Conservation (phyloP, 495 filamentous ascomycete genomes). For the Annulohypoxylon stygium region DNA sequence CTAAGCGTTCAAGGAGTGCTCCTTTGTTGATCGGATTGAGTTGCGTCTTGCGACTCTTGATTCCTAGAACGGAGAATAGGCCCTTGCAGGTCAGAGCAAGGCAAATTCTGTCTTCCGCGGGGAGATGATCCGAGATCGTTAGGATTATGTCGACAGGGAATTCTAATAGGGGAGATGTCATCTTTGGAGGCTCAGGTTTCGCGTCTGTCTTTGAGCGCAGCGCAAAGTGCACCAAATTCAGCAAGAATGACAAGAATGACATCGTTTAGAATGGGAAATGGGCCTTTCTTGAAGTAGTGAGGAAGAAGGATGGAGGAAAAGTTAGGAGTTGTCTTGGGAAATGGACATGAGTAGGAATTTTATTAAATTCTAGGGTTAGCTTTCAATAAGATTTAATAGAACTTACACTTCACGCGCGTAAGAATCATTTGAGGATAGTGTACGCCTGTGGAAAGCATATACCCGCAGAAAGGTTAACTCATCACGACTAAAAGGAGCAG, state of each 20-base stretch:
- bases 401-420: background rate
- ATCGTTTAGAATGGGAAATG: background rate
- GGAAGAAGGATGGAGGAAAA: background rate
- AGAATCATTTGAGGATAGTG: too few species aligned
- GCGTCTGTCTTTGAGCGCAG: background rate
- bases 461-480: too few species aligned
- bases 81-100: constrained; percentile 18
- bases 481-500: too few species aligned
- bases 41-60: background rate
- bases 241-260: background rate
- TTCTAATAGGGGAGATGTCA: background rate
- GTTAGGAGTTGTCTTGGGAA: background rate
- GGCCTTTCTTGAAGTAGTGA: background rate
- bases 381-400: background rate
- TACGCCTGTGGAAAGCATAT: too few species aligned
- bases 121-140: background rate
- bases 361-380: background rate
- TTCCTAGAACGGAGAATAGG: background rate
- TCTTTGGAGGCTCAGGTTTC: background rate
- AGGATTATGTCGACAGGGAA: constrained; percentile 4
- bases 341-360: background rate
- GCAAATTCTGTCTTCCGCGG: background rate
- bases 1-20: constrained; percentile 5
- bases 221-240: background rate
- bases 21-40: background rate